phyloP scores from a whole-genome alignment of 495 filamentous ascomycete species.

The Penicillium macrosclerotiorum region DNA sequence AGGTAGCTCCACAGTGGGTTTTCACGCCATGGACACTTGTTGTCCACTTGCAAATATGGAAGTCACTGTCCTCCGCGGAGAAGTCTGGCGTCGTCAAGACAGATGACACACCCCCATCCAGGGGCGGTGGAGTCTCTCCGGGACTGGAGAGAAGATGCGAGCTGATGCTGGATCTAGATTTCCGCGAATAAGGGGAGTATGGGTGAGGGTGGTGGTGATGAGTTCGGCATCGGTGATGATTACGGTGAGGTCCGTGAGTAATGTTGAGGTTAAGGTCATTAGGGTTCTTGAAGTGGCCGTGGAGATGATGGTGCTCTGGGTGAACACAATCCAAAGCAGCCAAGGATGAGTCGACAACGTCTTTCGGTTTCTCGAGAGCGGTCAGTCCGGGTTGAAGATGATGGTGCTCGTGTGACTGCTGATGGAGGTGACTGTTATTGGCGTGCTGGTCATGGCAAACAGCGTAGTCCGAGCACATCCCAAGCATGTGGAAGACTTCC shows the following conservation, averaged over 20 bases:
- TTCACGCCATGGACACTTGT: slow-evolving; percentile 28
- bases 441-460: slow-evolving; percentile 30
- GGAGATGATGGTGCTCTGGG: slow-evolving; percentile 22
- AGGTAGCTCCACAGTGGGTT: slow-evolving; percentile 34
- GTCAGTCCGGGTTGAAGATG: slow-evolving; percentile 16
- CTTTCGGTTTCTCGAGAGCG: slow-evolving; percentile 13
- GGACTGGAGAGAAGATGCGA: slow-evolving; percentile 42
- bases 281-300: slow-evolving; percentile 29
- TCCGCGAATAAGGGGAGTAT: slow-evolving; percentile 43
- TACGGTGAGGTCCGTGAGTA: slow-evolving; percentile 34
- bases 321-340: slow-evolving; percentile 32
- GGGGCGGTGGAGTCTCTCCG: slow-evolving; percentile 42
- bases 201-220: slow-evolving; percentile 38
- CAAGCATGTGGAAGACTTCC: slow-evolving; percentile 44
- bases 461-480: slow-evolving; percentile 36
- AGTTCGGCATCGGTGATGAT: slow-evolving; percentile 36
- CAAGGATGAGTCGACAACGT: slow-evolving; percentile 9
- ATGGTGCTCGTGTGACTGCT: too few relatives aligned
- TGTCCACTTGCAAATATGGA: slow-evolving; percentile 41
- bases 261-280: slow-evolving; percentile 24
- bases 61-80: slow-evolving; percentile 30
- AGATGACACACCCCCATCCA: slow-evolving; percentile 39
- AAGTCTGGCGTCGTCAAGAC: slow-evolving; percentile 42
- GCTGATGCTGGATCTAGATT: slow-evolving; percentile 43
- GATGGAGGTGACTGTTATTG: slow-evolving; percentile 1